Evolutionary conservation across 306 rosid genomes (phyloP), one percentile per base, ranked within the genome.

Genomic region (Cucurbita moschata): DNA sequence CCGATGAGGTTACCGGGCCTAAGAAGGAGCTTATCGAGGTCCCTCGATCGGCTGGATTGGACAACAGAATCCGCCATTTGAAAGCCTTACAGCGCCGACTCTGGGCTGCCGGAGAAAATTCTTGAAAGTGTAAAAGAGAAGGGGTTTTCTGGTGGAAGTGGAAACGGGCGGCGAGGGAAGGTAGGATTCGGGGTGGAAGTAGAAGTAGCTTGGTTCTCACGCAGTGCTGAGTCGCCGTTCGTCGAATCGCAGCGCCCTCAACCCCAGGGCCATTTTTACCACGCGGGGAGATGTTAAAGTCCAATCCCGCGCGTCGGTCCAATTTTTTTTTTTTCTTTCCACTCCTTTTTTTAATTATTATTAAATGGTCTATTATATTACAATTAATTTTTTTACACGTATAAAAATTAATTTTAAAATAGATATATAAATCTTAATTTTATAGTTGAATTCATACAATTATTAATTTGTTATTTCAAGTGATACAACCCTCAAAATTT

Each of bases 21-120:
- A 54, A 89, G 95, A 18, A 94, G 97, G 42, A 94, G 96, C 83
- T 90, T 89, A 77, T 94, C 97, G 16, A 94, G 96, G 87, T 93
- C 97, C 79, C 97, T 89, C 52, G 97, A 88, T 76, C 89, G 92
- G 81, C 88, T 81, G 8, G 77, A 76, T 66, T 57, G 85, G 19
- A 49, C 46, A 7, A 75, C 55, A 50, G 61, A 16, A 37, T 77
- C 84, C 38, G 86, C 87, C 98, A 92, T 85, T 79, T 63, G 12
- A 21, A 44, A 51, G 21, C 11, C 52, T 75, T 19, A 3, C 65
- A 21, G 72, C 18, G 44, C 78, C 47, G 75, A 71, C 26, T 50
- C 65, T 58, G 35, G 18, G 19, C 46, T 47, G 44, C 64, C 49
- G 60, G 70, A 37, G 73, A 39, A 5, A 42, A 14, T 43, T 42